Conservation (phyloP, 306 rosid genomes). For the Pachyrhizus erosus region DNA sequence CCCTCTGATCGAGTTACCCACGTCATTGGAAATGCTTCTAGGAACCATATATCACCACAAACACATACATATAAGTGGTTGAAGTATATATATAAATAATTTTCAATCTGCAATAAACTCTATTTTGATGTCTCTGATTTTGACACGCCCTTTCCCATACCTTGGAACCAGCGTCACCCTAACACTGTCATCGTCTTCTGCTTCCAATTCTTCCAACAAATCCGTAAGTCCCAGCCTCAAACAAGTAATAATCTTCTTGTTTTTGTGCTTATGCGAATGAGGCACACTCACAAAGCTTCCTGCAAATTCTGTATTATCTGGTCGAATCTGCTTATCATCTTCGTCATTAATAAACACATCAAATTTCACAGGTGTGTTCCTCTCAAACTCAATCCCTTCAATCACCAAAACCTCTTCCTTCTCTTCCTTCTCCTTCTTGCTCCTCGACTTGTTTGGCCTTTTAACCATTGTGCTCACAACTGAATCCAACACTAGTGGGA, state of each 20-base stretch:
- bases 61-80: no score
- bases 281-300: slow-evolving; percentile 89
- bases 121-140: slow-evolving; percentile 61
- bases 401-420: slow-evolving; percentile 65
- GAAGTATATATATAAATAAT: no score
- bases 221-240: slow-evolving; percentile 69
- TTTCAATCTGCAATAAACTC: slow-evolving; percentile 43
- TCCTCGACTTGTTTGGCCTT: slow-evolving; percentile 64
- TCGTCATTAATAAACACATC: slow-evolving; percentile 82
- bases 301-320: slow-evolving; percentile 71
- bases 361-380: slow-evolving; percentile 55
- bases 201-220: slow-evolving; percentile 78
- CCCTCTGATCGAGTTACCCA: no score
- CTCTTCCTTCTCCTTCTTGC: slow-evolving; percentile 56
- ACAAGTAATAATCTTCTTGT: slow-evolving; percentile 43
- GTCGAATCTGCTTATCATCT: slow-evolving; percentile 53
- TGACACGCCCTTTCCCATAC: slow-evolving; percentile 57
- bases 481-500: slow-evolving; percentile 57
- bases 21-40: no score
- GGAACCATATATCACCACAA: no score
- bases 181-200: slow-evolving; percentile 73
- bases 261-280: slow-evolving; percentile 57
- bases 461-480: slow-evolving; percentile 52
- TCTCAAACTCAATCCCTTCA: slow-evolving; percentile 68
- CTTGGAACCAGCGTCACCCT: slow-evolving; percentile 77